Evolutionary conservation across 164 flowering plant genomes (phyloP), one percentile per base, ranked within the genome.

Genomic region (Saururus chinensis): DNA sequence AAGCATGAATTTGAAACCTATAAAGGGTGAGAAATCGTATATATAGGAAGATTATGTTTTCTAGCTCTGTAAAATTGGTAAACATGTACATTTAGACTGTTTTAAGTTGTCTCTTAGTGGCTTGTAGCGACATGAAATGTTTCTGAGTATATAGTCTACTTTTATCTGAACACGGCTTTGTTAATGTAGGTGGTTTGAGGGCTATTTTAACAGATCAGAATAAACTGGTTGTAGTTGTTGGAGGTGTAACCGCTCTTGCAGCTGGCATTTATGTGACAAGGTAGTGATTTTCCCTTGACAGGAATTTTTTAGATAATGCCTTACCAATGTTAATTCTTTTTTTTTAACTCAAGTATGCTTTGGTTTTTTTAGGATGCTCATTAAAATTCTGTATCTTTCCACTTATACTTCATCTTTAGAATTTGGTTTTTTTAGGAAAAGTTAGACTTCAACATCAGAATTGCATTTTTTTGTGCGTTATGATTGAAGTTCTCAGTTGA

Each of bases 171-270:
- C 0, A 6, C 14, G 19, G 16, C 19, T 58, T 17, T 58, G 19
- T 40, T 37, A 10, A 30, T 58, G 60, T 37, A 95, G 99, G 93
- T 61, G 99, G 99, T 60, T 68, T 95, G 65, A 75, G 78, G 67
- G 90, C 89, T 23, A 83, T 93, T 70, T 68, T 95, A 56, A 95
- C 96, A 1, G 97, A 91, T 79, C 93, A 86, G 71, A 86, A 89
- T 74, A 95, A 91, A 80, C 75, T 95, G 72, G 75, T 91, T 68
- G 93, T 87, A 22, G 87, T 85, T 70, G 96, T 95, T 64, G 99
- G 97, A 17, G 99, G 99, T 37, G 77, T 82, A 56, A 95, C 99
- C 37, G 99, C 99, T 68, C 89, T 95, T 66, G 99, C 99, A 48
- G 97, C 95, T 25, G 99, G 99, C 49, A 66, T 95, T 65, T 95